Percentiles rank a stretch among this genome's conserved stretches.
Evolutionary conservation across 192 early-diverging fungal genomes (phyloP).

Genomic region (Rhizoclosmatium sp.): DNA sequence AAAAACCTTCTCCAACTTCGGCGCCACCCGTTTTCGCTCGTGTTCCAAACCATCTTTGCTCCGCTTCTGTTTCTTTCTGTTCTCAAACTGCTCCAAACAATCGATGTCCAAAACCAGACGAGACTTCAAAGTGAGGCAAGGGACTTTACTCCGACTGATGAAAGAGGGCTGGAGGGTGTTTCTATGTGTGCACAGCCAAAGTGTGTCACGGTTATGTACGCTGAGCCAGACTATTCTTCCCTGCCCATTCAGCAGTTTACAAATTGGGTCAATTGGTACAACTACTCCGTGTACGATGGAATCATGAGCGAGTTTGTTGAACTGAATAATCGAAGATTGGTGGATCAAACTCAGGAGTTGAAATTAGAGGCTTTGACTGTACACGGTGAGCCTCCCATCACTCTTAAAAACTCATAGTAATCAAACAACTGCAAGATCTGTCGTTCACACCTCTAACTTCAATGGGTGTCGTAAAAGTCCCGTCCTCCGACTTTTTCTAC

Average conservation of each 20-base stretch:
- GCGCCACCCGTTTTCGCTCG: background rate
- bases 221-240: background rate
- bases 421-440: conserved; percentile 11
- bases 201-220: background rate
- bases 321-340: background rate
- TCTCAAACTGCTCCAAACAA: background rate
- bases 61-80: background rate
- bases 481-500: conserved; percentile 64
- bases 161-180: background rate
- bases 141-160: background rate
- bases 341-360: background rate
- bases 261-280: background rate
- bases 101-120: background rate
- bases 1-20: background rate
- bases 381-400: too few species aligned
- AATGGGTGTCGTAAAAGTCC: conserved; percentile 61
- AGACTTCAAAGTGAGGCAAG: background rate
- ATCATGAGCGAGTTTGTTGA: background rate
- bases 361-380: background rate
- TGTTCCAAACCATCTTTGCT: conserved; percentile 3
- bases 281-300: background rate
- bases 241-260: background rate
- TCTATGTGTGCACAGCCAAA: background rate
- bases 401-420: too few species aligned
- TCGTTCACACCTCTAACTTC: conserved; percentile 38